phyloP scores from a whole-genome alignment of 169 alveolate genomes.

The Eimeria praecox region DNA sequence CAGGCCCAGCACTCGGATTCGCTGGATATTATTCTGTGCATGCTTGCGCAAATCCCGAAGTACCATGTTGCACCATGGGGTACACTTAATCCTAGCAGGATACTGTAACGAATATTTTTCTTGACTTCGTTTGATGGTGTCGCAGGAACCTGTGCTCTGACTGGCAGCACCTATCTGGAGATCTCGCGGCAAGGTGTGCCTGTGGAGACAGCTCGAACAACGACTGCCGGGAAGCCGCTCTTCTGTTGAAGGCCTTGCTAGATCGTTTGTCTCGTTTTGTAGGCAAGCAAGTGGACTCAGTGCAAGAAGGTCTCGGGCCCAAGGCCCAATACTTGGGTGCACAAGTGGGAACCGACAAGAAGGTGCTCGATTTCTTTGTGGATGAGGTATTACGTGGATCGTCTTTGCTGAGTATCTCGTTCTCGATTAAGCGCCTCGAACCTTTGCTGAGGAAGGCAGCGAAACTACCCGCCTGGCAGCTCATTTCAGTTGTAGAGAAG shows the following conservation, averaged over 20 bases:
- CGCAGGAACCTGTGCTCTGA: conserved; percentile 68
- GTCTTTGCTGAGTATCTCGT: conserved; percentile 80
- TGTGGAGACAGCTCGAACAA: conserved; percentile 59
- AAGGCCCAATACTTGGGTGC: conserved; percentile 83
- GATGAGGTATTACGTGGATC: conserved; percentile 86
- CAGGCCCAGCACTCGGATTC: background rate
- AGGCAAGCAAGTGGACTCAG: conserved; percentile 81
- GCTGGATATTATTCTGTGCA: background rate
- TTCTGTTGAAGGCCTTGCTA: conserved; percentile 82
- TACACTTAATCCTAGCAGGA: background rate
- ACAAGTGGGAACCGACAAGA: conserved; percentile 81
- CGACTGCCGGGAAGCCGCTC: conserved; percentile 81
- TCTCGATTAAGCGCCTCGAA: conserved; percentile 87
- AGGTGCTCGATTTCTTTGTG: conserved; percentile 83
- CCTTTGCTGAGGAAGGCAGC: conserved; percentile 90
- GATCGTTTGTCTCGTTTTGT: conserved; percentile 83
- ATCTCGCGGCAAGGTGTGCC: conserved; percentile 53
- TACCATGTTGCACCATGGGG: background rate
- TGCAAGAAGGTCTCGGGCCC: conserved; percentile 80
- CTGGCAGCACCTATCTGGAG: conserved; percentile 70
- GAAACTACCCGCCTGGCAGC: conserved; percentile 90
- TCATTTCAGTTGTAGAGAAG: conserved; percentile 88
- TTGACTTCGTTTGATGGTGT: background rate
- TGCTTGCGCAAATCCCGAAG: background rate
- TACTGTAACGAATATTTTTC: background rate